Conservation (phyloP, 2,329 filamentous ascomycete genomes). For the Fusarium abutilonis region DNA sequence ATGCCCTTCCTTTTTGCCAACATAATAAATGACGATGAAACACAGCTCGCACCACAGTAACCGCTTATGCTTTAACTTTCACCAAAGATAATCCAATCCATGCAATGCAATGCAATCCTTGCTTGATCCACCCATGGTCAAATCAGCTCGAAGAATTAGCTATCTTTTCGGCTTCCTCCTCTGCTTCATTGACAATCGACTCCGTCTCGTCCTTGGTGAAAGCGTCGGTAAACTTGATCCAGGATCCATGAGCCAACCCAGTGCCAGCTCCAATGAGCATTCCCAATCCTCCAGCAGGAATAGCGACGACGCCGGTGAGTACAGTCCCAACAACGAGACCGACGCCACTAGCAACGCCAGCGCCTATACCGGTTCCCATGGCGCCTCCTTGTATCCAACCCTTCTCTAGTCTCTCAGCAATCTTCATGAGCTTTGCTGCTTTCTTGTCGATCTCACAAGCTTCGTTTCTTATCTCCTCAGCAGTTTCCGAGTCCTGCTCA, state of each 20-base stretch:
- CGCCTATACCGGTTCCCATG: conserved; percentile 34
- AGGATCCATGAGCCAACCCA: conserved; percentile 32
- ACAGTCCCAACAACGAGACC: conserved; percentile 31
- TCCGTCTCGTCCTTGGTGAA: conserved; percentile 37
- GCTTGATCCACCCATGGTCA: too few relatives aligned
- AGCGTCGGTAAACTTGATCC: conserved; percentile 38
- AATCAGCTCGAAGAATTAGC: conserved; percentile 2
- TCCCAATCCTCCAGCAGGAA: conserved; percentile 33
- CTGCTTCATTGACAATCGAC: conserved; percentile 30
- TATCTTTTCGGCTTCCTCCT: conserved; percentile 35
- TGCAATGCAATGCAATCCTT: too few relatives aligned
- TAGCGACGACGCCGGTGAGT: conserved; percentile 35
- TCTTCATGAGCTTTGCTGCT: conserved; percentile 40
- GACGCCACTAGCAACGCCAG: conserved; percentile 37
- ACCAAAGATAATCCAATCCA: too few relatives aligned
- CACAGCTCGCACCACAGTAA: too few relatives aligned
- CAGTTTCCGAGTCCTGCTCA: conserved; percentile 14
- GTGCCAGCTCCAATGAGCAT: conserved; percentile 38
- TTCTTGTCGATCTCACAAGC: conserved; percentile 36
- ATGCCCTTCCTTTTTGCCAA: too few relatives aligned
- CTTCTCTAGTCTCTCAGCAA: conserved; percentile 29
- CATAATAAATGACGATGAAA: too few relatives aligned
- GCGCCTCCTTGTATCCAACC: conserved; percentile 42
- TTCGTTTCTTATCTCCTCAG: conserved; percentile 24
- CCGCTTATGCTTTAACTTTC: too few relatives aligned